Percentiles rank a stretch among this genome's conserved stretches.
These are phyloP conservation scores for Arachis stenosperma DNA, from an alignment of 306 rosid genomes.

Conservation along the genomic window DNA sequence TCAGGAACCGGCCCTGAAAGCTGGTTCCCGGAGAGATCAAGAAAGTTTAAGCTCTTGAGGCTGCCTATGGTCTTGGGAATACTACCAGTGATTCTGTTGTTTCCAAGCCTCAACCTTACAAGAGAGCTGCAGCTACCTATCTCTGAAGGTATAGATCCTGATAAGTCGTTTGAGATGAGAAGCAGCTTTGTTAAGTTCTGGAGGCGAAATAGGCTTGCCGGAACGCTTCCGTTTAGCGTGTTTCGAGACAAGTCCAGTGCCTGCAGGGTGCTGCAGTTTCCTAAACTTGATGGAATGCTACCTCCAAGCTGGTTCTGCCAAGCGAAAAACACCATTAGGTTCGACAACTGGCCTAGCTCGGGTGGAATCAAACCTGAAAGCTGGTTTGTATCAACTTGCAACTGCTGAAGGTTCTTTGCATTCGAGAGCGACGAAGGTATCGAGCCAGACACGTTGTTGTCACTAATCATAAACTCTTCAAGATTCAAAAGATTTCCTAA, in stretches of 20 bases:
- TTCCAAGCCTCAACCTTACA: slow-evolving; percentile 74
- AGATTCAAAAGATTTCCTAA: slow-evolving; percentile 60
- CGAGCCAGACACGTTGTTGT: slow-evolving; percentile 86
- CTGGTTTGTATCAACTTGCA: slow-evolving; percentile 90
- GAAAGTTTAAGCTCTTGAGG: slow-evolving; percentile 67
- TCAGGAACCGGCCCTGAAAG: slow-evolving; percentile 76
- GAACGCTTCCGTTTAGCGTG: slow-evolving; percentile 75
- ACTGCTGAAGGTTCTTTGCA: slow-evolving; percentile 63
- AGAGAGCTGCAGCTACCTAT: slow-evolving; percentile 86
- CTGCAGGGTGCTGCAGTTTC: slow-evolving; percentile 63
- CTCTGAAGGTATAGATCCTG: slow-evolving; percentile 74
- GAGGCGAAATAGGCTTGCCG: slow-evolving; percentile 74
- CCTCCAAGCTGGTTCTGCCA: slow-evolving; percentile 97
- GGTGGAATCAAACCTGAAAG: slow-evolving; percentile 89
- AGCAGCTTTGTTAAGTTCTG: slow-evolving; percentile 84
- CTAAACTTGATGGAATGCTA: slow-evolving; percentile 75
- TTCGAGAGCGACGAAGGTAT: slow-evolving; percentile 78
- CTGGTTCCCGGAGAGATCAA: slow-evolving; percentile 78
- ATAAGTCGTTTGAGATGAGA: slow-evolving; percentile 82
- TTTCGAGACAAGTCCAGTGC: slow-evolving; percentile 86
- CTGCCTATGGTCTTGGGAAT: slow-evolving; percentile 73
- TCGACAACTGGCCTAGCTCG: slow-evolving; percentile 68
- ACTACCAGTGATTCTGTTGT: slow-evolving; percentile 70
- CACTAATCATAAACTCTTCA: slow-evolving; percentile 90
- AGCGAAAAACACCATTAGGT: slow-evolving; percentile 73